A percentile compares a stretch with the other conserved stretches of the same genome.
Evolutionary conservation across 2,329 filamentous ascomycete genomes (phyloP).

Genomic region (Beauveria rudraprayagi): DNA sequence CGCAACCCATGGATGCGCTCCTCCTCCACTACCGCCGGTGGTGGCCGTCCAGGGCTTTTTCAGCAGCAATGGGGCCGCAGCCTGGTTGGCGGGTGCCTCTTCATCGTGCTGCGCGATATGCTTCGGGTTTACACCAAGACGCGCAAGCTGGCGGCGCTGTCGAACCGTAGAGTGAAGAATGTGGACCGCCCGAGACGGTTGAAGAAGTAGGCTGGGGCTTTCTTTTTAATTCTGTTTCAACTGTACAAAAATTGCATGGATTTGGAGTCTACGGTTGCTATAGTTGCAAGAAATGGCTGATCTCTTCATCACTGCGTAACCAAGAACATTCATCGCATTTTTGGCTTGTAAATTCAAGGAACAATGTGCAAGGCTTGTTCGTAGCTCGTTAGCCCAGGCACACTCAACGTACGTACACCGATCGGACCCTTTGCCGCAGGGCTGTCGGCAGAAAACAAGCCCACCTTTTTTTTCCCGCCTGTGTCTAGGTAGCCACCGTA

Average conservation of each 20-base stretch:
- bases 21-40: conserved; percentile 20
- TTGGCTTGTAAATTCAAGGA: background rate
- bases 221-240: background rate
- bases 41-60: conserved; percentile 54
- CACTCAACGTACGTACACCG: background rate
- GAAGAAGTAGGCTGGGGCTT: conserved; percentile 20
- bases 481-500: background rate
- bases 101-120: conserved; percentile 71
- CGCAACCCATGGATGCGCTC: conserved; percentile 18
- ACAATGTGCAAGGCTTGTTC: background rate
- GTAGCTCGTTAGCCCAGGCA: background rate
- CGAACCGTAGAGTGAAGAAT: conserved; percentile 46
- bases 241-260: background rate
- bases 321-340: too few species aligned
- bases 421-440: background rate
- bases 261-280: background rate
- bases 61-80: conserved; percentile 85
- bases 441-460: conserved; percentile 2
- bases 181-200: conserved; percentile 35
- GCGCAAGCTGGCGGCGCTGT: conserved; percentile 48
- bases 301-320: background rate
- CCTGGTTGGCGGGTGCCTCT: conserved; percentile 79
- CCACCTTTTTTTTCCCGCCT: background rate
- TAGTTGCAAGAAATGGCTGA: background rate
- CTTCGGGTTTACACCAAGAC: conserved; percentile 57